Evolutionary conservation across 2,329 filamentous ascomycete species (phyloP), one percentile per base, ranked within the genome.

Genomic region (Aquanectria penicillioides): DNA sequence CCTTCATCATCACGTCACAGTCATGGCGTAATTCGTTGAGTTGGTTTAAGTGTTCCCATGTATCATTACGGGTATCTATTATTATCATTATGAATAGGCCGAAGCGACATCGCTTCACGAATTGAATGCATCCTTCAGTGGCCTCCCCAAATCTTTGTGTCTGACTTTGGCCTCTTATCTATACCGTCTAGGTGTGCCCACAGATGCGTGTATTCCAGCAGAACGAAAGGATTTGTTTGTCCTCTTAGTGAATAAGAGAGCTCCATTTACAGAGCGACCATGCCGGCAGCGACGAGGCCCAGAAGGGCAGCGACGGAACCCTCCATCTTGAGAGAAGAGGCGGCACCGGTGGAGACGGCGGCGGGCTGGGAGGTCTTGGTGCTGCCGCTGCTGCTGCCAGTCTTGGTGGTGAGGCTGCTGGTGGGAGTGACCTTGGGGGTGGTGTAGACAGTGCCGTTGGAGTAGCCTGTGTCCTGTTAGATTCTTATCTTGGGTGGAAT

Each of bases 11-110:
- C n/a, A n/a, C n/a, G n/a, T n/a, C n/a, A n/a, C n/a, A n/a, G n/a
- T n/a, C n/a, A n/a, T n/a, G n/a, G n/a, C n/a, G n/a, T n/a, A n/a
- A n/a, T n/a, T n/a, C n/a, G n/a, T n/a, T n/a, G n/a, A n/a, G n/a
- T n/a, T n/a, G n/a, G n/a, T n/a, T n/a, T n/a, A n/a, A n/a, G n/a
- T n/a, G n/a, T n/a, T n/a, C n/a, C n/a, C 22, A 12, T 12, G n/a
- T 36, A n/a, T 38, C 17, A 25, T 31, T 46, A 50, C 40, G 57
- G 52, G 50, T 67, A 55, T 67, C 54, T 57, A 65, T 57, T 53
- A 69, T 69, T 69, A 69, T 52, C 61, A 69, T 69, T 69, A 69
- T 64, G 56, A 67, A 61, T 51, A n/a, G n/a, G n/a, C 48, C 44
- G 62, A 68, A 68, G 64, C 59, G 46, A 37, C 50, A 22, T 41